phyloP scores from a whole-genome alignment of 2,329 filamentous ascomycete genomes.

The Calonectria hongkongensis region DNA sequence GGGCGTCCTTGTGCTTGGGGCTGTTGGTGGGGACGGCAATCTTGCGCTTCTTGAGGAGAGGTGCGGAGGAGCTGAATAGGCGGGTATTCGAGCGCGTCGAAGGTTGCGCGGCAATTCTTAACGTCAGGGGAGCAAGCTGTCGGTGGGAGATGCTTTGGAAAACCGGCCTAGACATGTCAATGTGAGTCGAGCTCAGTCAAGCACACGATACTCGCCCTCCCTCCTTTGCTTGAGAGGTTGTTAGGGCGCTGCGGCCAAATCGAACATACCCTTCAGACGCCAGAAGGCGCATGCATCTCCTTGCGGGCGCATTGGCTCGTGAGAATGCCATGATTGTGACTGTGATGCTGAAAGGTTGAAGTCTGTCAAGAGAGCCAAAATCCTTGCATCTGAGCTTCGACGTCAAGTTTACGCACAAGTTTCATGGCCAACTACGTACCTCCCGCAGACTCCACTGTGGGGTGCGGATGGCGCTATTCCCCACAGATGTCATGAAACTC shows the following conservation, averaged over 20 bases:
- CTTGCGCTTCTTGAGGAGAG: conserved; percentile 63
- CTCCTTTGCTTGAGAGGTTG: not conserved
- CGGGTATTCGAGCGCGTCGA: conserved; percentile 44
- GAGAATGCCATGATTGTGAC: conserved; percentile 48
- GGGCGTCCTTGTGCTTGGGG: conserved; percentile 48
- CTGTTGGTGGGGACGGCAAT: conserved; percentile 57
- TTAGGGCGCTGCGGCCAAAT: not conserved
- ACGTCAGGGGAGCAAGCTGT: conserved; percentile 33
- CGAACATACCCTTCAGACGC: conserved; percentile 52
- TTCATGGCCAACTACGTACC: conserved; percentile 36
- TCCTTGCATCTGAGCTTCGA: conserved; percentile 48
- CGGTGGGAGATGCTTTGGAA: conserved; percentile 44
- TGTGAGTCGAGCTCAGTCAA: conserved; percentile 41
- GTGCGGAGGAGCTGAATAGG: conserved; percentile 56
- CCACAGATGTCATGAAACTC: not conserved
- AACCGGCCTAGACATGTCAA: conserved; percentile 36
- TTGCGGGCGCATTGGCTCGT: conserved; percentile 51
- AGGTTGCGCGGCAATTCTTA: conserved; percentile 14
- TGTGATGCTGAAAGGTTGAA: conserved; percentile 7
- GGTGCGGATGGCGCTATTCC: conserved; percentile 57
- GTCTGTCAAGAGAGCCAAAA: conserved; percentile 39
- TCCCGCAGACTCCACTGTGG: conserved; percentile 10
- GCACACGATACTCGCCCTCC: not conserved
- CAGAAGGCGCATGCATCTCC: conserved; percentile 50
- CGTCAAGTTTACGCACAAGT: conserved; percentile 48